A percentile compares a stretch with the other conserved stretches of the same genome.
phyloP scores from a whole-genome alignment of 2,329 filamentous ascomycete genomes.

The Fusarium sacchari region DNA sequence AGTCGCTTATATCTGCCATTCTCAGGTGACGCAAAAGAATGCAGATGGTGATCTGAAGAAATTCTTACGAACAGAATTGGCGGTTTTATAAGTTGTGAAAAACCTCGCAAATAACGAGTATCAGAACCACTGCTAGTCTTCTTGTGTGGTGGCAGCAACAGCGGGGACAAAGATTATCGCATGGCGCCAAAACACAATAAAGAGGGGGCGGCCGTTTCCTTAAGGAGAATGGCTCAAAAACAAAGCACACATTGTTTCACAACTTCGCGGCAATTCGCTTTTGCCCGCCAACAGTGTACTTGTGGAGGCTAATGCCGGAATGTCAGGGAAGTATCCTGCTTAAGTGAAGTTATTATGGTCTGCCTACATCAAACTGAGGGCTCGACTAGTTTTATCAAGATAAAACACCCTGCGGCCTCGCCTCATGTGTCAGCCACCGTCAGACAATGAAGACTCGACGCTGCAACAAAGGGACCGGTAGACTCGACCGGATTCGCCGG shows the following conservation, averaged over 20 bases:
- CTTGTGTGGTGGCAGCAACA: background rate
- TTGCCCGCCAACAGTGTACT: background rate
- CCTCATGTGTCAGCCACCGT: background rate
- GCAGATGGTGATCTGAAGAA: background rate
- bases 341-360: too few species aligned
- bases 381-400: background rate
- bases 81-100: background rate
- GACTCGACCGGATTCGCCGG: background rate
- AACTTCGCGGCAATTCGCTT: background rate
- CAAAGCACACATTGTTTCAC: background rate
- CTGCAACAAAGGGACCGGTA: background rate
- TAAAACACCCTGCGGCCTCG: background rate
- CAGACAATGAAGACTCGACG: background rate
- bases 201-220: background rate
- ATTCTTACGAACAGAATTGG: background rate
- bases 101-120: background rate
- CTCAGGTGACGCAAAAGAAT: background rate
- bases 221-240: background rate
- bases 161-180: background rate
- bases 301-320: background rate
- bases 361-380: too few species aligned
- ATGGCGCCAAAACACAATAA: background rate
- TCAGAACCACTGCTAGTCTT: background rate
- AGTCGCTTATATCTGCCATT: background rate
- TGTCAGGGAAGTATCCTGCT: background rate